These are phyloP conservation scores for Yamadazyma atmosphaerica DNA, from an alignment of 1,139 yeast genomes.

Conservation along the genomic window DNA sequence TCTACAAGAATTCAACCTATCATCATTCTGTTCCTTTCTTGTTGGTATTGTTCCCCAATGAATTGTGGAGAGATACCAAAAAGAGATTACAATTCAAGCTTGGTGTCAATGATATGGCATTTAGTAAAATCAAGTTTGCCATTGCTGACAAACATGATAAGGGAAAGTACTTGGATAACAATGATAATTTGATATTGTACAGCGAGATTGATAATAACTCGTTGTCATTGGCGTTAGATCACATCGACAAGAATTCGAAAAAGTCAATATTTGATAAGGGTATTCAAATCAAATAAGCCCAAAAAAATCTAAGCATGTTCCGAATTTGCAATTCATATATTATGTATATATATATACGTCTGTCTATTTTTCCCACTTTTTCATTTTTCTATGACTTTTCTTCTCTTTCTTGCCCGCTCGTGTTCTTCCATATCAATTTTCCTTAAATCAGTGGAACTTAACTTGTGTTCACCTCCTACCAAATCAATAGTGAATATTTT, in stretches of 20 bases:
- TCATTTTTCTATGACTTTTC: not conserved
- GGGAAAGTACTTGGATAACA: conserved; percentile 53
- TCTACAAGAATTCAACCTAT: conserved; percentile 65
- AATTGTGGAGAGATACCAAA: conserved; percentile 63
- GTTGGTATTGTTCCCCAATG: conserved; percentile 66
- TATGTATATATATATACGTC: not conserved
- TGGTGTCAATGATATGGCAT: conserved; percentile 79
- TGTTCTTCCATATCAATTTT: conserved; percentile 16
- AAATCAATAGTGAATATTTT: conserved; percentile 65
- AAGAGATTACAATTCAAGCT: conserved; percentile 64
- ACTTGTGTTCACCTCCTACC: conserved; percentile 71
- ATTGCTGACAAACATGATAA: conserved; percentile 45
- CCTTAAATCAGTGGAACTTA: conserved; percentile 74
- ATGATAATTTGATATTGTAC: conserved; percentile 53
- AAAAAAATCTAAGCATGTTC: too few species aligned
- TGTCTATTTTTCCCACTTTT: too few species aligned
- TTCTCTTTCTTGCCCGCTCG: conserved; percentile 1
- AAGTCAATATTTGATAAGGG: conserved; percentile 56
- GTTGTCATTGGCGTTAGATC: conserved; percentile 72
- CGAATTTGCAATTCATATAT: not conserved
- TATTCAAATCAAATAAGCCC: conserved; percentile 47
- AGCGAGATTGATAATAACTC: conserved; percentile 46
- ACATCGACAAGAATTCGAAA: conserved; percentile 69
- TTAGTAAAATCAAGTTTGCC: conserved; percentile 71
- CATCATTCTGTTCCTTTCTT: conserved; percentile 90